These are phyloP conservation scores for Myriosclerotinia curreyana DNA, from an alignment of 2,329 filamentous ascomycete species.

Conservation along the genomic window DNA sequence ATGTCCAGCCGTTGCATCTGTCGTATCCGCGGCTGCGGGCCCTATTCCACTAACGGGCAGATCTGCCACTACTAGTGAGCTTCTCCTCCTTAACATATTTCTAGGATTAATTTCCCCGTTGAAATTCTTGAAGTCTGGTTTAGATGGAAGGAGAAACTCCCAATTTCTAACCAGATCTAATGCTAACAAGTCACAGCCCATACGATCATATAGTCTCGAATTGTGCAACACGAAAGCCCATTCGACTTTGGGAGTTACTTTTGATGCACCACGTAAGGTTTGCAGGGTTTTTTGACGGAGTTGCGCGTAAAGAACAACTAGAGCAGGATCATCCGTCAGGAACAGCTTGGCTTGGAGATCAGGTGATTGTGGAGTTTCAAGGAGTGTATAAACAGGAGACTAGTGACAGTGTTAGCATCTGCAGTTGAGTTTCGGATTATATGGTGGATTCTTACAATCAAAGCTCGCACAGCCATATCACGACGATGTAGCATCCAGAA, in stretches of 20 bases:
- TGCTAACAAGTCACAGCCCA: conserved; percentile 90
- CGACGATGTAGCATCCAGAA: conserved; percentile 85
- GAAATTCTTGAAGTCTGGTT: conserved; percentile 45
- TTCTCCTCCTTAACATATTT: conserved; percentile 66
- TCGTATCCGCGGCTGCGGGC: conserved; percentile 40
- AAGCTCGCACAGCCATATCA: conserved; percentile 77
- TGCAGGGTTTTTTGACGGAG: conserved; percentile 78
- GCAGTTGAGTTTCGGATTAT: conserved; percentile 19
- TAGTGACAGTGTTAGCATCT: conserved; percentile 39
- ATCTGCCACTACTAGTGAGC: conserved; percentile 78
- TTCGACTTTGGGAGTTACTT: conserved; percentile 73
- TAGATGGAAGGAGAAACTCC: conserved; percentile 65
- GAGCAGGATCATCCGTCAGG: conserved; percentile 83
- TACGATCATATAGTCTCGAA: conserved; percentile 77
- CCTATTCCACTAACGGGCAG: conserved; percentile 47
- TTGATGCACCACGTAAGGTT: conserved; percentile 79
- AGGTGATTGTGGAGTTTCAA: conserved; percentile 65
- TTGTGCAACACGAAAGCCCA: conserved; percentile 90
- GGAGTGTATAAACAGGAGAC: conserved; percentile 73
- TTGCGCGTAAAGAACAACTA: conserved; percentile 83
- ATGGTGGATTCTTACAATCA: conserved; percentile 60
- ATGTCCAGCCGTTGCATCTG: conserved; percentile 29
- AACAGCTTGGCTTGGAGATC: conserved; percentile 75
- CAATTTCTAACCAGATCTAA: conserved; percentile 77
- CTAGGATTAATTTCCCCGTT: conserved; percentile 41